phyloP scores from a whole-genome alignment of 306 rosid genomes.

The Oemleria cerasiformis region DNA sequence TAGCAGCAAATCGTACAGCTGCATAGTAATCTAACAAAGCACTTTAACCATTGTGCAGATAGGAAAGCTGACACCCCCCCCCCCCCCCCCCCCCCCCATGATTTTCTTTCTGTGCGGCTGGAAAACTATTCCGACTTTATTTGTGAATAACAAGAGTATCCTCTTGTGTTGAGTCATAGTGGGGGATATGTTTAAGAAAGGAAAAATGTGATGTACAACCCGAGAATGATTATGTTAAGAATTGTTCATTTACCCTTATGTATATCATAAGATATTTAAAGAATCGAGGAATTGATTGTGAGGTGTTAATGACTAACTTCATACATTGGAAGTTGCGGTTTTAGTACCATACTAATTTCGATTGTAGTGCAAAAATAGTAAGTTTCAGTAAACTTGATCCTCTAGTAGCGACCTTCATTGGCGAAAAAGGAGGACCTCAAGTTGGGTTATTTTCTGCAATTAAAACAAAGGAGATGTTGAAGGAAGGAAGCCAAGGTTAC shows the following conservation, averaged over 20 bases:
- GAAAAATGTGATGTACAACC: constrained; percentile 46
- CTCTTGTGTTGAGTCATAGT: constrained; percentile 32
- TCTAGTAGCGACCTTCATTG: too few relatives aligned
- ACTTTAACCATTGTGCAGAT: constrained; percentile 7
- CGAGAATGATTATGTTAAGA: constrained; percentile 26
- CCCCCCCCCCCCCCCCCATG: too few relatives aligned
- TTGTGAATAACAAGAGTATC: constrained; percentile 21
- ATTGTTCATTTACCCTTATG: constrained; percentile 44
- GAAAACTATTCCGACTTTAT: constrained; percentile 3
- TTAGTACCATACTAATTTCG: too few relatives aligned
- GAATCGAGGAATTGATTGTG: too few relatives aligned
- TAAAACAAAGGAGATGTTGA: too few relatives aligned
- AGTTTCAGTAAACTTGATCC: too few relatives aligned
- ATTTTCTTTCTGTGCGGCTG: constrained; percentile 3
- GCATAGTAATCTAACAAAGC: constrained; percentile 6
- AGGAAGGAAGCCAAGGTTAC: too few relatives aligned
- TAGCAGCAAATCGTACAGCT: constrained; percentile 4
- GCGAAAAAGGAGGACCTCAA: too few relatives aligned
- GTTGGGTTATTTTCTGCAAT: too few relatives aligned
- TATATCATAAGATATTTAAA: constrained; percentile 14
- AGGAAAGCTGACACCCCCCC: neutral
- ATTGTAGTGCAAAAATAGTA: too few relatives aligned
- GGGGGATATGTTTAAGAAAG: constrained; percentile 44
- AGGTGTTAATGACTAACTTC: too few relatives aligned
- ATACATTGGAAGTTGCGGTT: too few relatives aligned